phyloP scores from a whole-genome alignment of 2,329 filamentous ascomycete genomes.

The Magnaporthiopsis poae region DNA sequence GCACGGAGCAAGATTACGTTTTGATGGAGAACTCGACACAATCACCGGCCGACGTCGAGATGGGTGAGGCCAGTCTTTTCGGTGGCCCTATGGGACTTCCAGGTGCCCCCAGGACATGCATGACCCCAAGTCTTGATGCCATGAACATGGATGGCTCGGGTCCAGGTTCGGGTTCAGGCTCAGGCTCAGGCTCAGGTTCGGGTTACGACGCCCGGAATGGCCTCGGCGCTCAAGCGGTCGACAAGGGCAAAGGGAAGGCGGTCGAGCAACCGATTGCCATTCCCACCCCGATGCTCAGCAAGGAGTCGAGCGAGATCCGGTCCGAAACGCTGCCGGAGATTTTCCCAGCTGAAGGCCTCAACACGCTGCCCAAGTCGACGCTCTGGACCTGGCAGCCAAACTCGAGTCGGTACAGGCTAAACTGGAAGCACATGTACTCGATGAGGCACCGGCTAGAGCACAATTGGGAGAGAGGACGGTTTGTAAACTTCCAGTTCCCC shows the following conservation, averaged over 20 bases:
- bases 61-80: slow-evolving; percentile 18
- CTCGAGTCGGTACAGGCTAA: slow-evolving; percentile 53
- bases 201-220: slow-evolving; percentile 17
- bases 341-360: slow-evolving; percentile 19
- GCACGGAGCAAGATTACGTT: slow-evolving; percentile 10
- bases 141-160: slow-evolving; percentile 26
- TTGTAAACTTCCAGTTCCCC: slow-evolving; percentile 78
- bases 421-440: slow-evolving; percentile 89
- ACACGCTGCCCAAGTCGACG: slow-evolving; percentile 31
- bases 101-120: slow-evolving; percentile 9
- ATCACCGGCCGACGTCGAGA: slow-evolving; percentile 1
- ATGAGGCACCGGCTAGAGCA: slow-evolving; percentile 75
- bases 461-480: slow-evolving; percentile 82
- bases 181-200: slow-evolving; percentile 16
- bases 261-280: slow-evolving; percentile 11
- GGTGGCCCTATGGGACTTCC: slow-evolving; percentile 16
- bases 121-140: slow-evolving; percentile 19
- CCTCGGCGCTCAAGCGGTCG: slow-evolving; percentile 15
- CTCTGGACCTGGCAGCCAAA: slow-evolving; percentile 42
- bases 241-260: slow-evolving; percentile 29
- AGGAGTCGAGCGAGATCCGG: slow-evolving; percentile 11
- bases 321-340: slow-evolving; percentile 23
- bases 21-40: not conserved
- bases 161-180: slow-evolving; percentile 22
- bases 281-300: not conserved